A percentile compares a stretch with the other conserved stretches of the same genome.
Evolutionary conservation across 176 grass and related monocot genomes (phyloP).

Genomic region (Eleusine indica): DNA sequence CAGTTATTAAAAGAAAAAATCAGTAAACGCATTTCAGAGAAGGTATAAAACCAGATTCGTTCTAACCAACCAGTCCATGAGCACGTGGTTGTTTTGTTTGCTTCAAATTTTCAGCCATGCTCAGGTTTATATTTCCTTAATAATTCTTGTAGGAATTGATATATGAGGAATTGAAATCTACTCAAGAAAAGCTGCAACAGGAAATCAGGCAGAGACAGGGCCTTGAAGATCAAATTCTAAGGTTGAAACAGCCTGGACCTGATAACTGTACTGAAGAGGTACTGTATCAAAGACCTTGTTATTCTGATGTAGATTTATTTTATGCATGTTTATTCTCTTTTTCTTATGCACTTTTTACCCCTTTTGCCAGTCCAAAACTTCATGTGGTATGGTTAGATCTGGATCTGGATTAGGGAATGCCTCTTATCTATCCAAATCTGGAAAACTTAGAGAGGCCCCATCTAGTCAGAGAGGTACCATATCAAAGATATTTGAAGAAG

Average conservation of each 20-base stretch:
- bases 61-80: constrained; percentile 24
- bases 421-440: constrained; percentile 50
- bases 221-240: constrained; percentile 82
- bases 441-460: constrained; percentile 65
- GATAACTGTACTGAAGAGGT: constrained; percentile 70
- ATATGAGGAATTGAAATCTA: constrained; percentile 68
- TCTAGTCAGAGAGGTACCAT: constrained; percentile 69
- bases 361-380: constrained; percentile 58
- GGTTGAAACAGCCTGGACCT: constrained; percentile 53
- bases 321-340: constrained; percentile 24
- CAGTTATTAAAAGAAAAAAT: constrained; percentile 61
- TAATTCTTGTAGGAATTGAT: constrained; percentile 58
- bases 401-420: constrained; percentile 52
- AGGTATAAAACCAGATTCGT: constrained; percentile 53
- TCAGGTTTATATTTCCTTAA: constrained; percentile 17
- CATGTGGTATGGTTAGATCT: constrained; percentile 59
- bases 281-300: constrained; percentile 39
- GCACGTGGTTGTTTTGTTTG: constrained; percentile 15
- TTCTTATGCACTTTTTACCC: constrained; percentile 19
- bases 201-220: constrained; percentile 55
- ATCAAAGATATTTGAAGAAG: constrained; percentile 97
- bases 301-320: constrained; percentile 31
- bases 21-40: constrained; percentile 62
- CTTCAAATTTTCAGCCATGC: constrained; percentile 23
- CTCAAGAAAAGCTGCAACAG: constrained; percentile 64